These are phyloP conservation scores for Exutisphaerella laricina DNA, from an alignment of 2,329 filamentous ascomycete species.

Conservation along the genomic window DNA sequence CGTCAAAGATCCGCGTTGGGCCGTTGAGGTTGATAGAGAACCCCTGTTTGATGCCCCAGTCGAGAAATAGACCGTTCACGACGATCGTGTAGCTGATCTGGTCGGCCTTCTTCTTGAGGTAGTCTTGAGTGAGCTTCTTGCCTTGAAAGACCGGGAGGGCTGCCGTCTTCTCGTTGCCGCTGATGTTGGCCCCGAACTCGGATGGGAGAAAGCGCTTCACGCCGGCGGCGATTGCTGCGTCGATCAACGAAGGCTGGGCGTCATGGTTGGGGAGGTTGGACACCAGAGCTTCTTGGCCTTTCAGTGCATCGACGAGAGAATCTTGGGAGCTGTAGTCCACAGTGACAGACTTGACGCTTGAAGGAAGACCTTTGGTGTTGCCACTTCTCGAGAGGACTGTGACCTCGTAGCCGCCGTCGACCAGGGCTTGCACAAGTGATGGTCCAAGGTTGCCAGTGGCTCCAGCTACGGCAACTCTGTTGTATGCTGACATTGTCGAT, in stretches of 20 bases:
- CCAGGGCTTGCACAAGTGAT: constrained; percentile 37
- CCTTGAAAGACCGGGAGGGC: constrained; percentile 34
- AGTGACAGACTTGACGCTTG: constrained; percentile 34
- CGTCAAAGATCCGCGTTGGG: constrained; percentile 33
- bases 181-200: constrained; percentile 37
- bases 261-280: constrained; percentile 13
- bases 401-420: constrained; percentile 37
- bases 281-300: constrained; percentile 35
- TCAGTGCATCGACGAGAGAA: constrained; percentile 32
- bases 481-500: constrained; percentile 14
- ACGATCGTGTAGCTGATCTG: constrained; percentile 34
- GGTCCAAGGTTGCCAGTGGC: constrained; percentile 41
- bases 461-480: constrained; percentile 31
- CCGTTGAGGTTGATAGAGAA: constrained; percentile 26
- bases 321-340: constrained; percentile 46
- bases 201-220: constrained; percentile 38
- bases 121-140: constrained; percentile 35
- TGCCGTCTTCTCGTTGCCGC: constrained; percentile 27
- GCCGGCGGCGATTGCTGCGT: constrained; percentile 37
- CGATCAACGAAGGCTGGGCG: constrained; percentile 32
- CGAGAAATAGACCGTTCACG: constrained; percentile 34
- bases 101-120: constrained; percentile 29
- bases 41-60: constrained; percentile 32
- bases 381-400: constrained; percentile 44
- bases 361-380: constrained; percentile 39